These are phyloP conservation scores for Coriolopsis trogii DNA, from an alignment of 1,284 basidiomycete species.

Conservation along the genomic window DNA sequence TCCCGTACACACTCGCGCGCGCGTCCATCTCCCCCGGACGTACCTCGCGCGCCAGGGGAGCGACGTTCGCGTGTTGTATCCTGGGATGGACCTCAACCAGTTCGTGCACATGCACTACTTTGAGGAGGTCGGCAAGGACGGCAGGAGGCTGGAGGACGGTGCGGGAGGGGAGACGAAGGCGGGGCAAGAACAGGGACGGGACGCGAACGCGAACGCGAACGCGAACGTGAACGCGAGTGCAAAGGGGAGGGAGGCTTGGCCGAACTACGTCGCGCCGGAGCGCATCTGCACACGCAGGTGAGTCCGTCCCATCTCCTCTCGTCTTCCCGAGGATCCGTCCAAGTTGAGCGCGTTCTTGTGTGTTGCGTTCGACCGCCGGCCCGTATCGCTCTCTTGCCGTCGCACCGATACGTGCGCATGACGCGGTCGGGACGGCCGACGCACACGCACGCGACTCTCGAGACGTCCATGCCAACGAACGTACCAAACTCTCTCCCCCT, in stretches of 20 bases:
- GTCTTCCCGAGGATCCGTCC: background rate
- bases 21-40: conserved; percentile 43
- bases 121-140: conserved; percentile 25
- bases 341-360: conserved; percentile 11
- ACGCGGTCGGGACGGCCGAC: background rate
- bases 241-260: conserved; percentile 20
- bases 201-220: background rate
- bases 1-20: conserved; percentile 27
- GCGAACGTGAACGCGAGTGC: conserved; percentile 9
- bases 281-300: conserved; percentile 39
- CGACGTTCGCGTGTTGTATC: conserved; percentile 36
- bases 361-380: background rate
- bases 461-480: conserved; percentile 1
- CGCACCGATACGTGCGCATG: background rate
- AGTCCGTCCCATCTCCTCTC: conserved; percentile 4
- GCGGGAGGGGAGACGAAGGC: conserved; percentile 23
- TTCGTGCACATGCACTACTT: conserved; percentile 41
- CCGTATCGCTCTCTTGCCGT: background rate
- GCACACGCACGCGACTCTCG: background rate
- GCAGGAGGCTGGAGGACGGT: conserved; percentile 39
- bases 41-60: conserved; percentile 41
- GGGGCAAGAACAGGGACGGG: conserved; percentile 17
- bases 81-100: conserved; percentile 42
- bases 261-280: conserved; percentile 44
- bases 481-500: background rate